Percentiles rank a stretch among this genome's conserved stretches.
Evolutionary conservation across 2,329 filamentous ascomycete species (phyloP).

Genomic region (Trichoderma hamatum): DNA sequence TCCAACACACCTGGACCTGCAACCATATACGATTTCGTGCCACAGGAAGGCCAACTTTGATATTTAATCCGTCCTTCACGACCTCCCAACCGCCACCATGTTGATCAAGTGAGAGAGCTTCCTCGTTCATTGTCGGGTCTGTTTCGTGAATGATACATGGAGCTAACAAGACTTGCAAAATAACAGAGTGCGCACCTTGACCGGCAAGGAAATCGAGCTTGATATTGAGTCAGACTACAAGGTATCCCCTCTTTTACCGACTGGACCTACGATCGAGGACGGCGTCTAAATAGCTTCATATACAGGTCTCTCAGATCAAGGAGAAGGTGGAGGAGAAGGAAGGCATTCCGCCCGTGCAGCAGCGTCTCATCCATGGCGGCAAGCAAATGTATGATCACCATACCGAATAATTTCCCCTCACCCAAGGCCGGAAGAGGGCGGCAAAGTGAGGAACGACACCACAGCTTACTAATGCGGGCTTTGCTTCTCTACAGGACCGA

Average conservation of each 20-base stretch:
- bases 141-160: conserved; percentile 11
- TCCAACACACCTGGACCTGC: not conserved
- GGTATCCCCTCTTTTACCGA: conserved; percentile 49
- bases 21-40: not conserved
- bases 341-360: conserved; percentile 94
- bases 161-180: conserved; percentile 31
- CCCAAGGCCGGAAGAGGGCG: not conserved
- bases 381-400: conserved; percentile 81
- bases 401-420: not conserved
- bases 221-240: conserved; percentile 95
- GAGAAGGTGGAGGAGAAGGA: conserved; percentile 99
- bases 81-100: conserved; percentile 38
- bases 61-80: not conserved
- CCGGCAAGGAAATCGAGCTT: conserved; percentile 98
- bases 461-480: conserved; percentile 4
- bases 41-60: not conserved
- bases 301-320: conserved; percentile 90
- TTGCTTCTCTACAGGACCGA: conserved; percentile 67
- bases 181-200: conserved; percentile 88
- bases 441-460: not conserved
- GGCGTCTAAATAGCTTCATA: not conserved
- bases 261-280: not conserved
- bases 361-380: conserved; percentile 92
- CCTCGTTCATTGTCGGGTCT: not conserved
- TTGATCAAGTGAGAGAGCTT: conserved; percentile 54